Evolutionary conservation across 1,139 yeast species (phyloP), one percentile per base, ranked within the genome.

Genomic region (Protomyces macrosporus): DNA sequence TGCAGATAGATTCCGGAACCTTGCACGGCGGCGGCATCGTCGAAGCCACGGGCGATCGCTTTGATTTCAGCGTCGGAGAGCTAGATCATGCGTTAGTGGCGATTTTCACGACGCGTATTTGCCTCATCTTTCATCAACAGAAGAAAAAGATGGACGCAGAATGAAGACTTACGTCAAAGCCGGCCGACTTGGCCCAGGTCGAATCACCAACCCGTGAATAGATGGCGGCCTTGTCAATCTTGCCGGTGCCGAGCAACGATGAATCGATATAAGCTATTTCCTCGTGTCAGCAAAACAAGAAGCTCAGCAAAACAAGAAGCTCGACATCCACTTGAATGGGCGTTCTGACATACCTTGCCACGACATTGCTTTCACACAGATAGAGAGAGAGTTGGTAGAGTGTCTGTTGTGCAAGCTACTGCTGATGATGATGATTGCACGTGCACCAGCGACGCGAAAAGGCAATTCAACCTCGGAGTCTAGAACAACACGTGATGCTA

Each of bases 191-290:
- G 34, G 98, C 98, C 98, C 98, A 93, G 65, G 86, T 83, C 42
- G 96, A 83, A 75, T 91, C 97, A 54, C 98, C 98, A 10, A 95
- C 97, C 70, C 88, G 85, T 14, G 97, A 91, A 78, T 88, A 90
- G 71, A 93, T 84, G 60, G 95, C 95, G 45, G 98, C 97, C 76
- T 85, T 85, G 78, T 91, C 97, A 71, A 93, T 81, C 76, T 88
- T 89, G 69, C 90, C 90, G 65, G 97, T 86, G 65, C 86, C 87
- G 71, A 87, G 79, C 71, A 93, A 84, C 37, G 66, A 63, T 77
- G 90, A 90, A 75, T 93, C 98, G 67, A 97, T 90, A 81, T 93
- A 93, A 67, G 97, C 97, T 86, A 77, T 45, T 45, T 12, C 52
- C 52, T 12, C 10, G 52, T 12, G 16, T 12, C 14, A 16, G 14